Conservation (phyloP, 2,329 filamentous ascomycete genomes). For the Colletotrichum sojae region DNA sequence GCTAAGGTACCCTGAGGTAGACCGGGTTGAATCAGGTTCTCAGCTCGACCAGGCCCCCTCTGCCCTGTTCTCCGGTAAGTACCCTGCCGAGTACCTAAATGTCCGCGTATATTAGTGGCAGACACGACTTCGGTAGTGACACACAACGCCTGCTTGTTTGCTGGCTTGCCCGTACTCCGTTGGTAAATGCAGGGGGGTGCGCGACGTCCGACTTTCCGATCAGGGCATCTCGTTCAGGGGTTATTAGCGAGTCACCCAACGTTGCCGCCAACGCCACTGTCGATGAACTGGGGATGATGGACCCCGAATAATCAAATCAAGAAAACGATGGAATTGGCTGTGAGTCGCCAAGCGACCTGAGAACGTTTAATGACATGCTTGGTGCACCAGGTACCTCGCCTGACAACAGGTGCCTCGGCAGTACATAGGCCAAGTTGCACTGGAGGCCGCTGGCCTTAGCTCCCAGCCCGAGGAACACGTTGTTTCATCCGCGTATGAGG, state of each 20-base stretch:
- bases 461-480: background rate
- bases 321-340: background rate
- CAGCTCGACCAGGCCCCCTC: slow-evolving; percentile 2
- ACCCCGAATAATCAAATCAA: background rate
- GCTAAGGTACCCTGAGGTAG: too few species aligned
- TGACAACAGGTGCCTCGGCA: too few species aligned
- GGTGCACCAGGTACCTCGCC: background rate
- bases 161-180: slow-evolving; percentile 7
- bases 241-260: too few species aligned
- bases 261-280: too few species aligned
- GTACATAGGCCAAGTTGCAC: too few species aligned
- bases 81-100: slow-evolving; percentile 5
- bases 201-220: background rate
- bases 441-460: slow-evolving; percentile 21
- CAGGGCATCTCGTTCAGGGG: too few species aligned
- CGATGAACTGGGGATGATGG: background rate
- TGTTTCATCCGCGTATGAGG: slow-evolving; percentile 41
- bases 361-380: background rate
- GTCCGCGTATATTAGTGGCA: slow-evolving; percentile 4
- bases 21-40: slow-evolving; percentile 15
- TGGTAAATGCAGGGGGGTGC: slow-evolving; percentile 22
- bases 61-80: background rate
- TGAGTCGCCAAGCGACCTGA: slow-evolving; percentile 8
- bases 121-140: slow-evolving; percentile 9
- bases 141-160: slow-evolving; percentile 14